A percentile compares a stretch with the other conserved stretches of the same genome.
These are phyloP conservation scores for Calonectria montana DNA, from an alignment of 2,329 filamentous ascomycete species.

Conservation along the genomic window DNA sequence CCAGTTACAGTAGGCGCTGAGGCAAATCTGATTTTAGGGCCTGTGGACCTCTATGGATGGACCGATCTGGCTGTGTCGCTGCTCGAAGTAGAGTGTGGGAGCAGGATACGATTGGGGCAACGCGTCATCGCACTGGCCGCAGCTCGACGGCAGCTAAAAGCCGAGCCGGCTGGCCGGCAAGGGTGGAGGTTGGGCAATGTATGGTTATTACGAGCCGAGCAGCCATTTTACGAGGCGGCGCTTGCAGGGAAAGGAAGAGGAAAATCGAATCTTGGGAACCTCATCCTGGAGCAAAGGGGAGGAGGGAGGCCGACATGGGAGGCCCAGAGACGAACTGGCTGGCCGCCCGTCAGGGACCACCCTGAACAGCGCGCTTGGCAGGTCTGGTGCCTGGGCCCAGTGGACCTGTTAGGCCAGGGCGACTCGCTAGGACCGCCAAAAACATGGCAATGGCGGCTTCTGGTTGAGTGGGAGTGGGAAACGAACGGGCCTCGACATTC, in stretches of 20 bases:
- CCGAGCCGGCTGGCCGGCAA: constrained; percentile 38
- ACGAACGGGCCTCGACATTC: not conserved
- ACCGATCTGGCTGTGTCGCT: not conserved
- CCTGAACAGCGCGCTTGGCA: not conserved
- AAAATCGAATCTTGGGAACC: not conserved
- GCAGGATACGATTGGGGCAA: constrained; percentile 20
- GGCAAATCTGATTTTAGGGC: not conserved
- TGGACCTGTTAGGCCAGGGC: not conserved
- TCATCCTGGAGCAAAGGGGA: not conserved
- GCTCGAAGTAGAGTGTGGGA: not conserved
- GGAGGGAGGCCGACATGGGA: not conserved
- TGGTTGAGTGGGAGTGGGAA: not conserved
- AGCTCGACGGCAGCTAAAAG: constrained; percentile 23
- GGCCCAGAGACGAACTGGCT: not conserved
- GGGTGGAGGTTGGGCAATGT: not conserved
- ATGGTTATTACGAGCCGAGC: not conserved
- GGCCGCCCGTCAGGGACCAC: not conserved
- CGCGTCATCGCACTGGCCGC: constrained; percentile 42
- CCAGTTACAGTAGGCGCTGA: constrained; percentile 16
- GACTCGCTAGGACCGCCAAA: not conserved
- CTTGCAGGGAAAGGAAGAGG: not conserved
- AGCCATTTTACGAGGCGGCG: not conserved
- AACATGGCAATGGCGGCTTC: constrained; percentile 1
- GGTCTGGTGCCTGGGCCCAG: not conserved
- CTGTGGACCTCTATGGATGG: not conserved